Percentiles rank a stretch among this genome's conserved stretches.
Conservation (phyloP, 2,329 filamentous ascomycete species). For the Magnaporthiopsis poae region DNA sequence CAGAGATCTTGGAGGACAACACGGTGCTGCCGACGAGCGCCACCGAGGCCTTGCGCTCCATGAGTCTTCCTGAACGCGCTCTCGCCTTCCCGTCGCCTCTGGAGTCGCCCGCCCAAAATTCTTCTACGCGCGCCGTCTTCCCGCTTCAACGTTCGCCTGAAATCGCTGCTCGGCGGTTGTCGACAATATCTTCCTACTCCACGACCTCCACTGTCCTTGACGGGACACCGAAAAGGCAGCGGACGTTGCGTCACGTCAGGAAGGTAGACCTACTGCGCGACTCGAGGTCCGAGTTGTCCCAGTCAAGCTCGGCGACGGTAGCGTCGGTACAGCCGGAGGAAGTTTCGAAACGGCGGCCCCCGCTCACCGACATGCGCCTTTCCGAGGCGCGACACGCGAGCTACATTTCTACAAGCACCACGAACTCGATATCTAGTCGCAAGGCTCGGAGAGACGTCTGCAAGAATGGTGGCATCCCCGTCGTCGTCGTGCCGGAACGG, state of each 20-base stretch:
- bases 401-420: constrained; percentile 37
- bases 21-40: constrained; percentile 41
- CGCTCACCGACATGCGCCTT: constrained; percentile 18
- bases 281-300: constrained; percentile 31
- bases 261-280: constrained; percentile 45
- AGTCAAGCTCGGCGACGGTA: constrained; percentile 29
- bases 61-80: constrained; percentile 35
- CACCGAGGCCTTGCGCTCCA: constrained; percentile 37
- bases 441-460: constrained; percentile 49
- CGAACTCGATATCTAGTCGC: constrained; percentile 41
- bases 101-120: constrained; percentile 21
- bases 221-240: constrained; percentile 34
- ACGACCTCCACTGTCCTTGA: constrained; percentile 48
- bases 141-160: constrained; percentile 27
- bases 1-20: constrained; percentile 38
- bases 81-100: constrained; percentile 29
- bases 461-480: constrained; percentile 51
- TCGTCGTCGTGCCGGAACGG: constrained; percentile 52
- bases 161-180: constrained; percentile 39
- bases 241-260: constrained; percentile 51
- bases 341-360: constrained; percentile 18
- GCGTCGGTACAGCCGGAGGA: constrained; percentile 28
- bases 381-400: constrained; percentile 33
- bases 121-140: constrained; percentile 21
- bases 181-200: constrained; percentile 45